Evolutionary conservation across 2,329 filamentous ascomycete species (phyloP).

Genomic region (Phoma sp.): DNA sequence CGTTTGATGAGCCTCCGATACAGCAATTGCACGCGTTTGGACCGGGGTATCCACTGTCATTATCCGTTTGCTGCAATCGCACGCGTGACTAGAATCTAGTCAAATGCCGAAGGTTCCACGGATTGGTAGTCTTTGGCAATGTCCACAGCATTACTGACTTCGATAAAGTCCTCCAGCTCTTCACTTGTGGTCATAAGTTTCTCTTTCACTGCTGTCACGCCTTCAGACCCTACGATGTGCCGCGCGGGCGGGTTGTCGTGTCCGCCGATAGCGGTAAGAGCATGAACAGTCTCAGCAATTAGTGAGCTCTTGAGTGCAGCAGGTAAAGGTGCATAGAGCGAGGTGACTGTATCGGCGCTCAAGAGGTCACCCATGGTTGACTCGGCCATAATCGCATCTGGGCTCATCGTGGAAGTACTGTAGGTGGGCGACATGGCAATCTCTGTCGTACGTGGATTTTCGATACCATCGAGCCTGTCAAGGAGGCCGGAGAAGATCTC

Average conservation of each 20-base stretch:
- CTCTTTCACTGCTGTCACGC: slow-evolving; percentile 86
- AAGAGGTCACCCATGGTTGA: slow-evolving; percentile 55
- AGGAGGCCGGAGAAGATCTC: slow-evolving; percentile 83
- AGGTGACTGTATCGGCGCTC: slow-evolving; percentile 62
- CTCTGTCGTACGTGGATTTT: slow-evolving; percentile 39
- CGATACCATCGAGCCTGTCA: slow-evolving; percentile 73
- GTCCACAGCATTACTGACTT: slow-evolving; percentile 85
- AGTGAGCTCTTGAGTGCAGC: slow-evolving; percentile 73
- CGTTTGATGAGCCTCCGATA: too few relatives aligned
- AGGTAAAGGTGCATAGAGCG: slow-evolving; percentile 76
- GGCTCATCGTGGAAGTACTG: slow-evolving; percentile 39
- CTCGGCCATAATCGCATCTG: slow-evolving; percentile 35
- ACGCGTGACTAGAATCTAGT: not conserved
- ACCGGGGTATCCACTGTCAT: too few relatives aligned
- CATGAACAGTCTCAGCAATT: slow-evolving; percentile 88
- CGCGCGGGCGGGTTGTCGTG: slow-evolving; percentile 94
- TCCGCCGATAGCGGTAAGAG: slow-evolving; percentile 88
- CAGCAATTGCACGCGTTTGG: not conserved
- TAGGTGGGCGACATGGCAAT: slow-evolving; percentile 43
- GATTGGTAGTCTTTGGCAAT: slow-evolving; percentile 53
- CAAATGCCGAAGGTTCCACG: slow-evolving; percentile 13
- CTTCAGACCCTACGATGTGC: slow-evolving; percentile 93
- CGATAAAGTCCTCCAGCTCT: slow-evolving; percentile 94
- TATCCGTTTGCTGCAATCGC: not conserved
- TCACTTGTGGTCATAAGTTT: slow-evolving; percentile 96